A percentile compares a stretch with the other conserved stretches of the same genome.
Evolutionary conservation across 2,329 filamentous ascomycete genomes (phyloP).

Genomic region (Neopestalotiopsis sp.): DNA sequence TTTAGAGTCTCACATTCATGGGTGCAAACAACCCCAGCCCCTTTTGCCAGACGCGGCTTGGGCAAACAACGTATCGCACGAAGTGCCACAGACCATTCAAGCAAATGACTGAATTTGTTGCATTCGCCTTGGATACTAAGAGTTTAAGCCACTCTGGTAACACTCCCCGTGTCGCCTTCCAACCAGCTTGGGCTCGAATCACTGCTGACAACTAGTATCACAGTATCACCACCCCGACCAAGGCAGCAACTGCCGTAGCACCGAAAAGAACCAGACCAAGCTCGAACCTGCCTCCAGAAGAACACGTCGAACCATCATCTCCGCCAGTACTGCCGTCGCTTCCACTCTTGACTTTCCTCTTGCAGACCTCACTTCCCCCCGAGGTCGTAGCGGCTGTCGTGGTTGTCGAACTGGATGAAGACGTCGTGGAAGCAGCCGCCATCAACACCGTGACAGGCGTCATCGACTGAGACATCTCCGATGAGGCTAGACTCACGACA

Average conservation of each 20-base stretch:
- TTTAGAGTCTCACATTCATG: neutral
- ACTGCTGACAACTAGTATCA: constrained; percentile 1
- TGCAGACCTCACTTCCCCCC: neutral
- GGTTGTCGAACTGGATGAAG: constrained; percentile 9
- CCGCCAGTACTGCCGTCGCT: neutral
- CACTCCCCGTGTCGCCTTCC: neutral
- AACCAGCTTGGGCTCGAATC: neutral
- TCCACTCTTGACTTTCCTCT: constrained; percentile 1
- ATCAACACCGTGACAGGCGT: constrained; percentile 28
- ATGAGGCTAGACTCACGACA: neutral
- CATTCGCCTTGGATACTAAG: neutral
- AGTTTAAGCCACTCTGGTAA: neutral
- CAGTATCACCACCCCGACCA: constrained; percentile 9
- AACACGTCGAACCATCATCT: neutral
- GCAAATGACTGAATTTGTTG: neutral
- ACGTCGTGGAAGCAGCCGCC: constrained; percentile 13
- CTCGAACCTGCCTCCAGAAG: constrained; percentile 3
- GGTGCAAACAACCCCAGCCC: neutral
- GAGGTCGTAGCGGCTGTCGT: neutral
- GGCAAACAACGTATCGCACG: neutral
- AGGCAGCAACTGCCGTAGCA: neutral
- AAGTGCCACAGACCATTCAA: neutral
- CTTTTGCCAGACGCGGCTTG: neutral
- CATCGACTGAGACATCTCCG: constrained; percentile 22
- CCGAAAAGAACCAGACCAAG: constrained; percentile 3